phyloP scores from a whole-genome alignment of 352 stramenopile species.

The Globisporangium alternatum region DNA sequence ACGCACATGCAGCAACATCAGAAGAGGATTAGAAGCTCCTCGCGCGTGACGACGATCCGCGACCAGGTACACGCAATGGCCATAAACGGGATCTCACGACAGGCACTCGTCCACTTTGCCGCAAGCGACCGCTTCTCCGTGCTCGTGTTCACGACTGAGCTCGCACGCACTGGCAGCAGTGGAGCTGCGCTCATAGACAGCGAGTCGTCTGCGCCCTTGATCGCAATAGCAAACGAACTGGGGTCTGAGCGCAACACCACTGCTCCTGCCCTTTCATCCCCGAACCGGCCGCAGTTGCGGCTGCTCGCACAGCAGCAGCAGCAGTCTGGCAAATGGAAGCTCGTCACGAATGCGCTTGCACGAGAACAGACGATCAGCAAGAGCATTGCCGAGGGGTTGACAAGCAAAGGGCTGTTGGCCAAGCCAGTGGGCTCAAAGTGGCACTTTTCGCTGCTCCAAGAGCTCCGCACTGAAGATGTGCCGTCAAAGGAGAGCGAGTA shows the following conservation, averaged over 20 bases:
- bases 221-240: neutral
- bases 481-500: conserved; percentile 48
- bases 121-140: conserved; percentile 46
- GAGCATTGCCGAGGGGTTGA: neutral
- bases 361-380: neutral
- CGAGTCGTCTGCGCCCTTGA: neutral
- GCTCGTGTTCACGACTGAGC: conserved; percentile 47
- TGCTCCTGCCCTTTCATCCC: neutral
- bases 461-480: conserved; percentile 31
- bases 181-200: neutral
- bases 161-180: neutral
- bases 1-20: conserved; percentile 9
- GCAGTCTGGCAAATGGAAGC: conserved; percentile 3
- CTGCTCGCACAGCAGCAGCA: conserved; percentile 5
- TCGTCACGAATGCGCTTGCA: neutral
- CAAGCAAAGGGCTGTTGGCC: neutral
- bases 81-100: neutral
- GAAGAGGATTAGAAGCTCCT: neutral
- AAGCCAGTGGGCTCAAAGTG: conserved; percentile 21
- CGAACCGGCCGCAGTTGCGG: neutral
- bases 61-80: conserved; percentile 27
- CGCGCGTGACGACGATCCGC: conserved; percentile 26
- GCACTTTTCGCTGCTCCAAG: conserved; percentile 34
- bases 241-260: neutral
- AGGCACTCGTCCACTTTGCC: conserved; percentile 34